phyloP scores from a whole-genome alignment of 768 basidiomycete species.

The Hydnomerulius pinastri region DNA sequence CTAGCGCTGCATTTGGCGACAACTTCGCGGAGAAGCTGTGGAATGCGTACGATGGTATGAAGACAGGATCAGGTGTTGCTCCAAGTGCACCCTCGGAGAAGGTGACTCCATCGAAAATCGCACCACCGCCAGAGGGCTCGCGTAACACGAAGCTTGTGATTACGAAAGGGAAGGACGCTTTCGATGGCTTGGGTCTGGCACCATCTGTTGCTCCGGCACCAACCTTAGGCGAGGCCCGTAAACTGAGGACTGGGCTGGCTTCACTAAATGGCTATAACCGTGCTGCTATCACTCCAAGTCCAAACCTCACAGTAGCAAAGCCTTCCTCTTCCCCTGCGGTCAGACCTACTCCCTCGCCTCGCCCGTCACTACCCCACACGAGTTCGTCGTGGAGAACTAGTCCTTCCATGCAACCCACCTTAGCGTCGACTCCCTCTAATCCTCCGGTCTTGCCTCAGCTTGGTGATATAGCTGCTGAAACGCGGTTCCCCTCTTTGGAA shows the following conservation, averaged over 20 bases:
- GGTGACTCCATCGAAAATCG: conserved; percentile 22
- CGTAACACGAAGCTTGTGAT: conserved; percentile 32
- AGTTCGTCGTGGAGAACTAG: conserved; percentile 21
- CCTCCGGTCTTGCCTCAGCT: conserved; percentile 35
- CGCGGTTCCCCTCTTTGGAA: conserved; percentile 86
- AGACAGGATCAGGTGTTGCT: conserved; percentile 5
- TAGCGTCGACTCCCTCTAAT: conserved; percentile 40
- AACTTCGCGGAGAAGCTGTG: conserved; percentile 61
- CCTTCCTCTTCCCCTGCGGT: conserved; percentile 15
- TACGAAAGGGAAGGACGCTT: conserved; percentile 65
- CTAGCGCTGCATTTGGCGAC: conserved; percentile 57
- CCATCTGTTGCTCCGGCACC: conserved; percentile 50
- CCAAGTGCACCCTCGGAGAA: conserved; percentile 15
- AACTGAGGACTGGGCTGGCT: conserved; percentile 69
- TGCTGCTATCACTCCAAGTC: conserved; percentile 8
- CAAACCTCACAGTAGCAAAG: conserved; percentile 16
- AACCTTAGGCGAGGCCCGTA: conserved; percentile 76
- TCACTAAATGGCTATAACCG: conserved; percentile 43
- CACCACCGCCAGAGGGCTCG: conserved; percentile 30
- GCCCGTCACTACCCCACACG: conserved; percentile 18
- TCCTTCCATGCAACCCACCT: conserved; percentile 19
- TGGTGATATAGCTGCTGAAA: conserved; percentile 57
- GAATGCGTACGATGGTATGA: conserved; percentile 46
- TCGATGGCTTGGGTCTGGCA: conserved; percentile 68
- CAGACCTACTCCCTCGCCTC: conserved; percentile 32